These are phyloP conservation scores for Arabis alpina DNA, from an alignment of 345 rosid genomes.

Conservation along the genomic window DNA sequence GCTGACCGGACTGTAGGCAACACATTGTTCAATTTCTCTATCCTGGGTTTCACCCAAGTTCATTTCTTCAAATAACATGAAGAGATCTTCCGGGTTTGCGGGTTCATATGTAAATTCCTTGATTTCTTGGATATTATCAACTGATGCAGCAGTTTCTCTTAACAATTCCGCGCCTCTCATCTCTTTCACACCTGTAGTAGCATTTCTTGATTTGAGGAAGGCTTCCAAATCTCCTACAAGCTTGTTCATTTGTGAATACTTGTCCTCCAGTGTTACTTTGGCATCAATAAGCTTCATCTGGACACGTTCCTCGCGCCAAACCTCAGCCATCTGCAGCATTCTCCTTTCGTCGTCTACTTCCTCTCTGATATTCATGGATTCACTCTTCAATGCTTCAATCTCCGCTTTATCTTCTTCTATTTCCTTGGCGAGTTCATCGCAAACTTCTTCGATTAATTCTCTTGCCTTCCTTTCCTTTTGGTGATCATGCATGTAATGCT, in stretches of 20 bases:
- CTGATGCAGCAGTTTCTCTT: constrained; percentile 58
- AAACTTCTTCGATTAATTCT: constrained; percentile 71
- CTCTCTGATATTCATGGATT: constrained; percentile 63
- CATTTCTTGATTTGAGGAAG: constrained; percentile 51
- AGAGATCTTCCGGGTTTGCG: constrained; percentile 64
- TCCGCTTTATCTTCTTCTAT: constrained; percentile 81
- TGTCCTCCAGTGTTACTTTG: constrained; percentile 56
- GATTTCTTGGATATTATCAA: constrained; percentile 54
- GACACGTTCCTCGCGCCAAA: constrained; percentile 96
- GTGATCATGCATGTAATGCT: constrained; percentile 72
- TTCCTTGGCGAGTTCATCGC: constrained; percentile 88
- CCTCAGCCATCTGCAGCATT: constrained; percentile 96
- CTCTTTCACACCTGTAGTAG: constrained; percentile 38
- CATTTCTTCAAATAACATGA: constrained; percentile 67
- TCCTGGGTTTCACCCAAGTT: constrained; percentile 47
- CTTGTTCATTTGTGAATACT: constrained; percentile 53
- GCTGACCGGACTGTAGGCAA: constrained; percentile 48
- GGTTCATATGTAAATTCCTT: constrained; percentile 72
- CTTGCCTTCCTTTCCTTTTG: constrained; percentile 74
- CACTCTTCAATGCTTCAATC: constrained; percentile 66
- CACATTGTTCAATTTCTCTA: constrained; percentile 42
- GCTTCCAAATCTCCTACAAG: constrained; percentile 66
- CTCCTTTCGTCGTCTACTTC: constrained; percentile 85
- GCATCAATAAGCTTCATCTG: constrained; percentile 94
- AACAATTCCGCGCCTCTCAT: constrained; percentile 50